phyloP scores from a whole-genome alignment of 1,139 yeast genomes.

The Geotrichum reessii region DNA sequence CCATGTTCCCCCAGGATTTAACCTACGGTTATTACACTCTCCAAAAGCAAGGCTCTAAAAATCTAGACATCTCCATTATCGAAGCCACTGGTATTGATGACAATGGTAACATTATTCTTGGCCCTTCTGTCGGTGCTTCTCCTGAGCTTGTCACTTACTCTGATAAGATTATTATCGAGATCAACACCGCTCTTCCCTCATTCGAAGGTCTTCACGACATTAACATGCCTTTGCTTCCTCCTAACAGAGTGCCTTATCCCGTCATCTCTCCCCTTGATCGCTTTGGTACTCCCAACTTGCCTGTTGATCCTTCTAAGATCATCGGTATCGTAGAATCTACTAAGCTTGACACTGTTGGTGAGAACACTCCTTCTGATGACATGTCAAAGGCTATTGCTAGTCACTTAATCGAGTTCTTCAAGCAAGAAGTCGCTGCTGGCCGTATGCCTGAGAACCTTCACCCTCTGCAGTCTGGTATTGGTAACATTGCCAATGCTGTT shows the following conservation, averaged over 20 bases:
- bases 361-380: conserved; percentile 82
- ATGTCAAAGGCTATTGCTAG: conserved; percentile 73
- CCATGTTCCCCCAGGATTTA: conserved; percentile 97
- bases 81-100: conserved; percentile 98
- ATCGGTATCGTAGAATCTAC: conserved; percentile 87
- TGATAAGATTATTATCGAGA: conserved; percentile 85
- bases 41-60: conserved; percentile 43
- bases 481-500: conserved; percentile 96
- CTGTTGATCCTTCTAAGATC: conserved; percentile 83
- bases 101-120: conserved; percentile 89
- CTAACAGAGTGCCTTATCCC: conserved; percentile 82
- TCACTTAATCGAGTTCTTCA: conserved; percentile 83
- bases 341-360: conserved; percentile 70
- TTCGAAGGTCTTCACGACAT: conserved; percentile 96
- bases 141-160: conserved; percentile 85
- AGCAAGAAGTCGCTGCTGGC: conserved; percentile 81
- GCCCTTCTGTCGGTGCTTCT: conserved; percentile 96
- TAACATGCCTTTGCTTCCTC: conserved; percentile 87
- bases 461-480: conserved; percentile 96
- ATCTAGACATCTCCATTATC: conserved; percentile 75
- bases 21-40: conserved; percentile 88
- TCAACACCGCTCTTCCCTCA: conserved; percentile 87
- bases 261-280: conserved; percentile 69
- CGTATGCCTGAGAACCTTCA: conserved; percentile 89
- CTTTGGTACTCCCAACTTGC: conserved; percentile 67